A percentile compares a stretch with the other conserved stretches of the same genome.
Evolutionary conservation across 1,284 basidiomycete genomes (phyloP).

Genomic region (Rhizopogon parksii): DNA sequence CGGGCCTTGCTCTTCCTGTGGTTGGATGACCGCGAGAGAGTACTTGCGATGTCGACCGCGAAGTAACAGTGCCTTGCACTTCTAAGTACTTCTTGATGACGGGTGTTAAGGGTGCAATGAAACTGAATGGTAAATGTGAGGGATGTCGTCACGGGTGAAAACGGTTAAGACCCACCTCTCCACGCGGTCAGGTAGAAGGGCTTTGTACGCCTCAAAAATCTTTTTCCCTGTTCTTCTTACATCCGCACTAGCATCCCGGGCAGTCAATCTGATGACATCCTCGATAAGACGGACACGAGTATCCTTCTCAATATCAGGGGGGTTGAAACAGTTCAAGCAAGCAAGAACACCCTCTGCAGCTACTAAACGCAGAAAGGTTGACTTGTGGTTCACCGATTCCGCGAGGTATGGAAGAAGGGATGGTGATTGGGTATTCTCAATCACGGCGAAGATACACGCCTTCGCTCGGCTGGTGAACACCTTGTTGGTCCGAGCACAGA

Average conservation of each 20-base stretch:
- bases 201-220: constrained; percentile 71
- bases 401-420: constrained; percentile 57
- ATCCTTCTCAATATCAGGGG: constrained; percentile 67
- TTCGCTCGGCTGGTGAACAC: constrained; percentile 65
- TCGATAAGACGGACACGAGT: constrained; percentile 61
- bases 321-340: constrained; percentile 69
- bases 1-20: background rate
- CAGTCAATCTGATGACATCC: constrained; percentile 57
- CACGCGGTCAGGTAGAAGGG: constrained; percentile 60
- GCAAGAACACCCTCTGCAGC: constrained; percentile 58
- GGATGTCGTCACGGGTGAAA: background rate
- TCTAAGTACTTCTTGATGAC: constrained; percentile 74
- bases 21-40: background rate
- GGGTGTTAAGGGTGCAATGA: constrained; percentile 67
- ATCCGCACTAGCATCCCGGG: constrained; percentile 71
- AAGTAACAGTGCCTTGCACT: constrained; percentile 31
- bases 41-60: background rate
- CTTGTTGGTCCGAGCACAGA: constrained; percentile 78
- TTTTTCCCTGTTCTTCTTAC: constrained; percentile 63
- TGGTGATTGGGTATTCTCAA: constrained; percentile 67
- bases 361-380: constrained; percentile 42
- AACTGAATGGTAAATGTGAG: constrained; percentile 38
- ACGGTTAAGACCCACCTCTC: constrained; percentile 45
- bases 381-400: constrained; percentile 61
- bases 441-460: constrained; percentile 51